Evolutionary conservation across 2,329 filamentous ascomycete species (phyloP).

Genomic region (Sarocladium oryzae): DNA sequence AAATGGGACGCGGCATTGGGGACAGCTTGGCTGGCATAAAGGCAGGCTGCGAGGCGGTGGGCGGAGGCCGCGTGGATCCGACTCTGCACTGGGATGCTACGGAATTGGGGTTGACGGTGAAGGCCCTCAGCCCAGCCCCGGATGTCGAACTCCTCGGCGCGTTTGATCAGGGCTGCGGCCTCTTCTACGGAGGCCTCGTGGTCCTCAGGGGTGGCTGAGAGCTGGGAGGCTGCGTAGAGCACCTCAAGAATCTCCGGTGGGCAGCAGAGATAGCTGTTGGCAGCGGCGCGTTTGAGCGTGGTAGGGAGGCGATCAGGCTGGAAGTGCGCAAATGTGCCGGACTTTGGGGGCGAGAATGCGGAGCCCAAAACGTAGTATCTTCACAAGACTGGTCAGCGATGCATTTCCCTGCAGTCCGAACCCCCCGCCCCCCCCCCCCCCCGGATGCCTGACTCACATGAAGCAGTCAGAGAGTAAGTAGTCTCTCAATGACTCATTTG

Average conservation of each 20-base stretch:
- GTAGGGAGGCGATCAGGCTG: constrained; percentile 28
- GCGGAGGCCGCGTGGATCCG: constrained; percentile 35
- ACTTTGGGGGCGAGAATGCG: constrained; percentile 28
- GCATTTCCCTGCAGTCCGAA: no score
- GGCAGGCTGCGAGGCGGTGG: constrained; percentile 36
- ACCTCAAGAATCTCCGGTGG: constrained; percentile 38
- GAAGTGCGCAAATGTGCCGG: constrained; percentile 19
- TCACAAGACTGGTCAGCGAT: background rate
- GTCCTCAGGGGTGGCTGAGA: constrained; percentile 25
- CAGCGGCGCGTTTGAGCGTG: constrained; percentile 32
- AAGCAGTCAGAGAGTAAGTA: constrained; percentile 43
- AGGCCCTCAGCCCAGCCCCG: constrained; percentile 33
- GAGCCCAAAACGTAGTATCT: constrained; percentile 41
- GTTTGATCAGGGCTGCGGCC: constrained; percentile 19
- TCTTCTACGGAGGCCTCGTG: constrained; percentile 22
- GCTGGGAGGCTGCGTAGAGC: constrained; percentile 33
- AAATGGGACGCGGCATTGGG: background rate
- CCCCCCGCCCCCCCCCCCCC: no score
- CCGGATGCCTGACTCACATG: constrained; percentile 31
- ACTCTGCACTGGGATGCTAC: constrained; percentile 26
- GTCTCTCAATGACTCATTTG: constrained; percentile 32
- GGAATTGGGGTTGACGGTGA: constrained; percentile 26
- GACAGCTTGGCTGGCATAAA: constrained; percentile 24
- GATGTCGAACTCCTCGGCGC: constrained; percentile 31
- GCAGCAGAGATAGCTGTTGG: constrained; percentile 41